phyloP scores from a whole-genome alignment of 1,284 basidiomycete genomes.

The Fomitopsis palustris region DNA sequence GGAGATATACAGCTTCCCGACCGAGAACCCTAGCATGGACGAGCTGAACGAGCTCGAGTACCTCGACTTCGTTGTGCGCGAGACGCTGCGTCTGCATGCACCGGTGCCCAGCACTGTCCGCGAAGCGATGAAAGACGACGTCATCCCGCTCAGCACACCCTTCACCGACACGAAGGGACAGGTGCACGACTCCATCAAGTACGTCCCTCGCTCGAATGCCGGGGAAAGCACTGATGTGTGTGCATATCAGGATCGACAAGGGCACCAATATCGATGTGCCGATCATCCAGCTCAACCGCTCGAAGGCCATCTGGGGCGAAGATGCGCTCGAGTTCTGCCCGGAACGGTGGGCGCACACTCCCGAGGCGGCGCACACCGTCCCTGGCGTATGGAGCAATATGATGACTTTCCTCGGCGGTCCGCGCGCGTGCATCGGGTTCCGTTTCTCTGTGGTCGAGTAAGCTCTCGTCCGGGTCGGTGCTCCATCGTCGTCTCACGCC shows the following conservation, averaged over 20 bases:
- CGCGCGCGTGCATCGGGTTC: conserved; percentile 65
- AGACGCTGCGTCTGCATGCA: conserved; percentile 62
- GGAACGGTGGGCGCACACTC: conserved; percentile 53
- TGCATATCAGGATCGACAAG: conserved; percentile 34
- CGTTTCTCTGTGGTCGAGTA: conserved; percentile 67
- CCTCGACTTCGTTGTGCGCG: conserved; percentile 68
- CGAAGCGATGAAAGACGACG: conserved; percentile 47
- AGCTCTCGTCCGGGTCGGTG: conserved; percentile 48
- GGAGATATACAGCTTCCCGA: conserved; percentile 50
- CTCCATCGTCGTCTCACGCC: conserved; percentile 53
- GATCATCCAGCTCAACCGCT: conserved; percentile 24
- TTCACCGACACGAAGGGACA: conserved; percentile 25
- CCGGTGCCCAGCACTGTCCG: conserved; percentile 61
- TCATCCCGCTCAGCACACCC: conserved; percentile 29
- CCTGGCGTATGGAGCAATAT: conserved; percentile 60
- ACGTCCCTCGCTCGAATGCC: background rate
- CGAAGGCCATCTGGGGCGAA: conserved; percentile 8
- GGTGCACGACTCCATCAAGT: conserved; percentile 24
- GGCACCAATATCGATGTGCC: conserved; percentile 48
- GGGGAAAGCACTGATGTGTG: background rate
- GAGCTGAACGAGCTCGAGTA: conserved; percentile 51
- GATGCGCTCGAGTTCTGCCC: conserved; percentile 31
- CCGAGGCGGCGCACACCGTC: conserved; percentile 40
- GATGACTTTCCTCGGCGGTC: conserved; percentile 59
- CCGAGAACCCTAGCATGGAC: conserved; percentile 14